Conservation (phyloP, 2,329 filamentous ascomycete species). For the Penicillium brasilianum region DNA sequence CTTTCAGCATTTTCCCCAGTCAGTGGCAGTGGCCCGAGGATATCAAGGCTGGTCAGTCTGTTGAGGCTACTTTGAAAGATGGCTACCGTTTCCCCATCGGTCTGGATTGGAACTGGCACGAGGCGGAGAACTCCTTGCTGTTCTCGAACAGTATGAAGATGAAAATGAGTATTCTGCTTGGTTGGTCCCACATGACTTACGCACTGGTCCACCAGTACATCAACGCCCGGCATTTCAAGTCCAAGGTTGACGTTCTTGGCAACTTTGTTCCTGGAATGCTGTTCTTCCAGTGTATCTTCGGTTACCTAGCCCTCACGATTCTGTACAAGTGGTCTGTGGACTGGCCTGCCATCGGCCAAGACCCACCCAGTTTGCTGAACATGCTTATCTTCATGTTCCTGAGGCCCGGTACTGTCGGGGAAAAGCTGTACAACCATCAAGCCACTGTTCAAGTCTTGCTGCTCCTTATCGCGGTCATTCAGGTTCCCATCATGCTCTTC, state of each 20-base stretch:
- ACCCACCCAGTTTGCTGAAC: constrained; percentile 88
- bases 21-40: constrained; percentile 83
- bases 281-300: constrained; percentile 99
- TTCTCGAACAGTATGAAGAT: constrained; percentile 99
- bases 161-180: constrained; percentile 98
- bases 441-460: constrained; percentile 75
- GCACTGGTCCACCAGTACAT: constrained; percentile 90
- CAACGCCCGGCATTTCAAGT: constrained; percentile 94
- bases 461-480: constrained; percentile 78
- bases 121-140: constrained; percentile 89
- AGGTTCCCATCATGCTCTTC: constrained; percentile 90
- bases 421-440: constrained; percentile 80
- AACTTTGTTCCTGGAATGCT: constrained; percentile 99
- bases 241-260: constrained; percentile 92
- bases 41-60: constrained; percentile 67
- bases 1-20: constrained; percentile 84
- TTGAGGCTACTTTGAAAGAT: constrained; percentile 70
- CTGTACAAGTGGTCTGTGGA: constrained; percentile 97
- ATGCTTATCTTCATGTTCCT: constrained; percentile 99
- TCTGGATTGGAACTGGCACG: constrained; percentile 95
- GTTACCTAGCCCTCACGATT: constrained; percentile 91
- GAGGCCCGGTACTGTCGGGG: constrained; percentile 71
- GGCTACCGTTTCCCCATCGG: constrained; percentile 93
- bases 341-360: constrained; percentile 70
- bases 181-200: constrained; percentile 99